Evolutionary conservation across 495 filamentous ascomycete genomes (phyloP), one percentile per base, ranked within the genome.

Genomic region (Melanomma pulvis-pyrius): DNA sequence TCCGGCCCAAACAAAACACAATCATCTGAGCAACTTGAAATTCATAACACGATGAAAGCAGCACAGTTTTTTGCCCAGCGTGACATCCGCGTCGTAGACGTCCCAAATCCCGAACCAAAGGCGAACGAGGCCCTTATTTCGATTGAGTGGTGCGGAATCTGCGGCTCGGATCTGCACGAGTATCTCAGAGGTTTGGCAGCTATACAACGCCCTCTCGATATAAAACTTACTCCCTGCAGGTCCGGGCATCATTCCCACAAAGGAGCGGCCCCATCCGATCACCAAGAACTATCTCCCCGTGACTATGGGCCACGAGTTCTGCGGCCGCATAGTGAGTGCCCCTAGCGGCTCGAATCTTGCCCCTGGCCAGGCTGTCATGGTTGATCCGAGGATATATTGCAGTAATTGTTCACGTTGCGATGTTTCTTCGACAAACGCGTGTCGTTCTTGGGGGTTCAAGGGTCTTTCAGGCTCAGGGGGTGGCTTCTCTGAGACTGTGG

Each of bases 261-360:
- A 54, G 13, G 66, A 51, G 15, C 61, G 52, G 6, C 73, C 71
- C 0, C 73, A 75, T 47, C 47, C 61, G 0, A 4, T 73, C 9
- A 75, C 73, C 22, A 48, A 34, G n/a, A 61, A 69, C 28, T n/a
- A 30, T 28, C 28, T 68, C 24, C 73, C 71, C 5, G 58, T 63
- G 28, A 73, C 66, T 24, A 44, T 75, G 41, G 73, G 73, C 65
- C 73, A 75, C 46, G 73, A 75, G 39, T 75, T 73, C 60, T 67
- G 59, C 49, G 73, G 73, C 36, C 61, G 61, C 12, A 59, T 75
- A 52, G 30, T 65, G 46, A 61, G 49, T 12, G 67, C 65, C 15
- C 70, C 70, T 2, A 15, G 46, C 1, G 36, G 47, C 22, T 72
- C 69, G 1, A 59, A 66, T 19, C 60, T 73, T 29, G 66, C 65